These are phyloP conservation scores for Rhodotorula sp. DNA, from an alignment of 1,284 basidiomycete species.

Conservation along the genomic window DNA sequence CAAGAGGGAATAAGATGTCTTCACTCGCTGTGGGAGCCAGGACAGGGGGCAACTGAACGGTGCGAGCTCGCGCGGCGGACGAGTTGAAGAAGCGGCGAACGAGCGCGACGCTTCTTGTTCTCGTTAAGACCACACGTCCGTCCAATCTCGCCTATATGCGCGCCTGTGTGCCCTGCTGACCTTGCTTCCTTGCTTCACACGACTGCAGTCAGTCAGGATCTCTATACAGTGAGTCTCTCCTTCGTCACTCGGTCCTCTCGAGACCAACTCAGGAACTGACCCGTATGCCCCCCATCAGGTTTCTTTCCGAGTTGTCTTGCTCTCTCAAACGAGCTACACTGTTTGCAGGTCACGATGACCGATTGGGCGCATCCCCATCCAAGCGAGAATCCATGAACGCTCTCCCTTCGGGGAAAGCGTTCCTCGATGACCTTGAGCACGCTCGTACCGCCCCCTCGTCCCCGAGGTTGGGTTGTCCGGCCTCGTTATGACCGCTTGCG, in stretches of 20 bases:
- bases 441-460: slow-evolving; percentile 26
- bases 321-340: slow-evolving; percentile 25
- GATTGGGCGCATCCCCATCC: slow-evolving; percentile 22
- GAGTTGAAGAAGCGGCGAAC: too few relatives aligned
- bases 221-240: slow-evolving; percentile 21
- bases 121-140: slow-evolving; percentile 27
- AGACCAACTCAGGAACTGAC: not conserved
- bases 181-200: not conserved
- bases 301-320: slow-evolving; percentile 25
- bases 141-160: not conserved
- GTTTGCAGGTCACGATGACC: slow-evolving; percentile 26
- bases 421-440: slow-evolving; percentile 29
- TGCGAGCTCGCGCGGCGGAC: not conserved
- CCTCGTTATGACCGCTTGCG: not conserved
- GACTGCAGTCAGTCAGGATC: slow-evolving; percentile 23
- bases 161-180: not conserved
- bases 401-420: not conserved
- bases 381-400: slow-evolving; percentile 14
- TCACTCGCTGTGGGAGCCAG: too few relatives aligned
- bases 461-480: slow-evolving; percentile 20
- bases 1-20: too few relatives aligned
- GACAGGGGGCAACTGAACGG: not conserved
- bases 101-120: not conserved
- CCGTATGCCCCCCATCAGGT: not conserved
- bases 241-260: not conserved